Base-by-base conservation (phyloP, 2,329 filamentous ascomycete species). In the Epichloe hybrida region DNA sequence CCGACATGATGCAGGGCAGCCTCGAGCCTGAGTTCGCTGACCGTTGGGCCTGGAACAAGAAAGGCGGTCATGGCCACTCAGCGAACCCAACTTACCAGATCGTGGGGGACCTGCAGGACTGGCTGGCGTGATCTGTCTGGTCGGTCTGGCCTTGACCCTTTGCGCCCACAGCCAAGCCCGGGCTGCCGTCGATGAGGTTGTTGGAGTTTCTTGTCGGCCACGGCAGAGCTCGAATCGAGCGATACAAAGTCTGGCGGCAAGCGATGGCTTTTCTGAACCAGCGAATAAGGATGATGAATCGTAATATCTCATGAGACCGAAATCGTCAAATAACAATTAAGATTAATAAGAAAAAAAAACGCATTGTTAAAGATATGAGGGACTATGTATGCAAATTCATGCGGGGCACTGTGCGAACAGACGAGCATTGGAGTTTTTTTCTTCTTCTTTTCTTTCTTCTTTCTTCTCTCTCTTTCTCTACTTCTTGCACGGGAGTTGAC, bases 41-140 rank as follows among this genome's bases (percentile, higher is more conserved):
- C 50, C 64, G 71, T 48, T 74, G 71, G 71, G 70, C 67, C 44
- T 75, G 73, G 72, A 62, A 72, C 61, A 65, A 66, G 60, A 62
- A 69, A 58, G 62, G 68, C 62, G 59, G 59, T 47, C 63, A 70
- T 60, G 64, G 69, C 23, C 65, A 64, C 51, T 68, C 66, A 37
- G 68, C 68, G 44, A 71, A 71, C 52, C 66, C 68, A 36, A 71
- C 68, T 17, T 71, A 71, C 57, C 61, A 67, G 50, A 62, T 69
- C 48, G 64, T 65, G 51, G 66, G 67, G 67, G 68, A 70, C 55
- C 53, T 71, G 56, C 62, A 66, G 57, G 65, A 70, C 51, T 68
- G 64, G 63, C 59, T 64, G 52, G 57, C 58, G 38, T 64, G 61
- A 52, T 56, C 53, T 17, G 31, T 12, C 13, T 6, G 27, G 9